Base-by-base conservation (phyloP, 768 basidiomycete genomes). In the Suillus subluteus region DNA sequence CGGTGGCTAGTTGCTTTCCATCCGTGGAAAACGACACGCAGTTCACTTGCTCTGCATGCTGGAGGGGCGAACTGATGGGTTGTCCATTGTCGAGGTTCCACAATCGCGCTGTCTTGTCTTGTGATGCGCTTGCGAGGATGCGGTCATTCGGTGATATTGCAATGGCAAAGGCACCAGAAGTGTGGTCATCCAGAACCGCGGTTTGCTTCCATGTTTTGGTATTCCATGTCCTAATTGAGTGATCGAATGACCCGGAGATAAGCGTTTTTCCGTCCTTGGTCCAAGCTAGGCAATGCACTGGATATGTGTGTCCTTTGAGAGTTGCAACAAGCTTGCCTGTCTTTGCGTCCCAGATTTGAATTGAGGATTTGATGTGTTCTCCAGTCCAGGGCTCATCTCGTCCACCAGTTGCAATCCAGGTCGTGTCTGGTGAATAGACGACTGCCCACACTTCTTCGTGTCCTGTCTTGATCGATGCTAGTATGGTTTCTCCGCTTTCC, bases 351-450 rank as follows among this genome's bases (percentile, higher is more conserved):
- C 70, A 62, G 15, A 56, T 26, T 16, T 43, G 35, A 18, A 55
- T 21, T 4, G 54, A 16, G 15, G 0, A 26, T 3, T 52, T 23
- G 3, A 6, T 6, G 12, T 5, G 13, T 13, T 23, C 3, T 52
- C 2, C 6, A 6, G 4, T 6, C 4, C 0, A 2, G 18, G 67
- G 18, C 7, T 0, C 35, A 18, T 52, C 26, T 1, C 6, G 4
- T 15, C 50, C 62, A 38, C 50, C 65, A 8, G 46, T 66, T 2
- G 65, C 61, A 16, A 66, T 41, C 30, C 26, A 16, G 37, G 50
- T 26, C 32, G 26, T 62, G 32, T 66, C 65, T 7, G 61, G 65
- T n/a, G 65, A 66, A 38, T 62, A 66, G 9, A 55, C 18, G 9
- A 55, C 32, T 21, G 26, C 52, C 3, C 3, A 18, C 26, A 26